Conservation (phyloP, 495 filamentous ascomycete genomes). For the Penicillium angulare region DNA sequence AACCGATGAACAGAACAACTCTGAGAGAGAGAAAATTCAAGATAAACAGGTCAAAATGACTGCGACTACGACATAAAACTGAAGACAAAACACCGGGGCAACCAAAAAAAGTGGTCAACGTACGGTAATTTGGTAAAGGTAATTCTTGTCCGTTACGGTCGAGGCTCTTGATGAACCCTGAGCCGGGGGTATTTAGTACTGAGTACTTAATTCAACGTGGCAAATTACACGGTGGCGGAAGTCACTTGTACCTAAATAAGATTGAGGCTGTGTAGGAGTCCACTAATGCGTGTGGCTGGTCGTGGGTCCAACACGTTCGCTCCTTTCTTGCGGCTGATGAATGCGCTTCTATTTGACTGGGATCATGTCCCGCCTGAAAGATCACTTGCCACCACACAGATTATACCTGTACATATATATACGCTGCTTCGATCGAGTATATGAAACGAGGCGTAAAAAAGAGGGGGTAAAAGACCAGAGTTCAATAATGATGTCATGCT, state of each 20-base stretch:
- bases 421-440: too few species aligned
- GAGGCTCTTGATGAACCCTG: slow-evolving; percentile 29
- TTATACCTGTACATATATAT: too few species aligned
- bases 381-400: neutral
- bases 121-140: neutral
- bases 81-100: neutral
- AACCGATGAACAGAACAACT: neutral
- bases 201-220: neutral
- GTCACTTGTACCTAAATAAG: slow-evolving; percentile 15
- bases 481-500: too few species aligned
- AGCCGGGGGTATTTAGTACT: slow-evolving; percentile 13
- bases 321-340: slow-evolving; percentile 5
- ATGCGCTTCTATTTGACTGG: neutral
- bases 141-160: slow-evolving; percentile 15
- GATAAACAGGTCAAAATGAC: too few species aligned
- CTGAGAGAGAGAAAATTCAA: too few species aligned
- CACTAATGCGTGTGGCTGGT: slow-evolving; percentile 30
- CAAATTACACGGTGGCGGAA: neutral
- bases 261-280: slow-evolving; percentile 40
- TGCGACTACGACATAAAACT: too few species aligned
- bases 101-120: neutral
- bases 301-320: slow-evolving; percentile 21
- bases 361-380: neutral
- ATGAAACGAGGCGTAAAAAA: too few species aligned
- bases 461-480: too few species aligned